A percentile compares a stretch with the other conserved stretches of the same genome.
Conservation (phyloP, 495 filamentous ascomycete genomes). For the Talaromyces ruber region DNA sequence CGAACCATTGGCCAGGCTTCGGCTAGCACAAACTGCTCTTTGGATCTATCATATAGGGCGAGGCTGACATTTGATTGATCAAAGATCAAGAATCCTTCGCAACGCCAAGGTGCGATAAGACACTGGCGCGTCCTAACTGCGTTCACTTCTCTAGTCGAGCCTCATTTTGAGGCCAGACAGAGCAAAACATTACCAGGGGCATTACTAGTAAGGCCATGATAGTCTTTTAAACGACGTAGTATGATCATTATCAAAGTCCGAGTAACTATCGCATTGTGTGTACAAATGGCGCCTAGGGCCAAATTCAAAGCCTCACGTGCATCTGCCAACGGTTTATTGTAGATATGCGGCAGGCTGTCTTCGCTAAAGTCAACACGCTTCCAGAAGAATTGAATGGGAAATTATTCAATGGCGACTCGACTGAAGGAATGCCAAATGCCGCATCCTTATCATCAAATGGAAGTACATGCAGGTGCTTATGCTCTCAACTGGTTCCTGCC, state of each 20-base stretch:
- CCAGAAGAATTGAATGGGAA: not conserved
- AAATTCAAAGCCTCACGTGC: conserved; percentile 12
- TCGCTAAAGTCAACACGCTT: not conserved
- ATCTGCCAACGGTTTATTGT: conserved; percentile 15
- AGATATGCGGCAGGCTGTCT: conserved; percentile 10
- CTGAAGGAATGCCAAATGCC: not conserved
- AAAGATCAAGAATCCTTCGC: not conserved
- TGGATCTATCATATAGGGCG: no score
- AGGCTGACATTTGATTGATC: no score
- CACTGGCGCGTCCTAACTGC: conserved; percentile 12
- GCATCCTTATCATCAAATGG: conserved; percentile 11
- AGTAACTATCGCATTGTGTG: conserved; percentile 34
- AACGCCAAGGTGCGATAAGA: conserved; percentile 16
- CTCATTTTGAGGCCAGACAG: conserved; percentile 22
- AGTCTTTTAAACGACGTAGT: conserved; percentile 17
- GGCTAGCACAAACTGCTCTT: no score
- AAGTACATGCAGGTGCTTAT: conserved; percentile 37
- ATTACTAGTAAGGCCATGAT: conserved; percentile 22
- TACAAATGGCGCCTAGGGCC: conserved; percentile 7
- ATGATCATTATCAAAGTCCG: conserved; percentile 31
- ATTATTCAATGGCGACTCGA: not conserved
- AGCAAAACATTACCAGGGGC: conserved; percentile 31
- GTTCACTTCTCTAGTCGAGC: conserved; percentile 24
- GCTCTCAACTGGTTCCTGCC: conserved; percentile 30
- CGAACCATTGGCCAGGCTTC: no score